phyloP scores from a whole-genome alignment of 2,329 filamentous ascomycete species.

The Nemania diffusa region DNA sequence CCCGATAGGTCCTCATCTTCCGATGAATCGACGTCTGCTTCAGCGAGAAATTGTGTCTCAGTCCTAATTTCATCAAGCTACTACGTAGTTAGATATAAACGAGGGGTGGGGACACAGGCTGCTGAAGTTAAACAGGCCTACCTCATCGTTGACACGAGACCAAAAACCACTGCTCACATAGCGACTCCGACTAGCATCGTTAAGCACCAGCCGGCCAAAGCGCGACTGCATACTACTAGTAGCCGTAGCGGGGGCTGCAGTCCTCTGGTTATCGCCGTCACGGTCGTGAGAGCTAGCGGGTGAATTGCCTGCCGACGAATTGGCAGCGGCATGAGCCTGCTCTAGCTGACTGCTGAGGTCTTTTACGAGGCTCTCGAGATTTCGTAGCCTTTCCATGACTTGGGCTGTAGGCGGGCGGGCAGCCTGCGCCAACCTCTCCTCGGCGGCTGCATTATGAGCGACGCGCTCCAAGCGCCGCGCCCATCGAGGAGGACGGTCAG shows the following conservation, averaged over 20 bases:
- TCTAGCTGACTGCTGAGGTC: constrained; percentile 60
- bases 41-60: constrained; percentile 50
- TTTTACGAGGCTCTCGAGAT: constrained; percentile 62
- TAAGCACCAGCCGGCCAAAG: constrained; percentile 60
- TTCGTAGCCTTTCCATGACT: constrained; percentile 61
- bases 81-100: constrained; percentile 36
- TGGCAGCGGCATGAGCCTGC: constrained; percentile 51
- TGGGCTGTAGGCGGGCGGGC: constrained; percentile 48
- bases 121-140: constrained; percentile 43
- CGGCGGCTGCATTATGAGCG: constrained; percentile 45
- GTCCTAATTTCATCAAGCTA: constrained; percentile 59
- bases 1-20: constrained; percentile 51
- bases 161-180: constrained; percentile 66
- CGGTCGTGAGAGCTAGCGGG: constrained; percentile 45
- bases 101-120: background rate
- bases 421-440: constrained; percentile 52
- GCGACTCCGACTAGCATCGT: constrained; percentile 55
- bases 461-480: constrained; percentile 61
- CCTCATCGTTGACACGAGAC: constrained; percentile 66
- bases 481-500: constrained; percentile 64
- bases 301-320: constrained; percentile 43
- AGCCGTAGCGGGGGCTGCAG: constrained; percentile 17
- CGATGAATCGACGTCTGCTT: constrained; percentile 52
- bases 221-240: constrained; percentile 50
- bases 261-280: constrained; percentile 28